Evolutionary conservation across 257 asterid genomes (phyloP).

Genomic region (Solanum peruvianum): DNA sequence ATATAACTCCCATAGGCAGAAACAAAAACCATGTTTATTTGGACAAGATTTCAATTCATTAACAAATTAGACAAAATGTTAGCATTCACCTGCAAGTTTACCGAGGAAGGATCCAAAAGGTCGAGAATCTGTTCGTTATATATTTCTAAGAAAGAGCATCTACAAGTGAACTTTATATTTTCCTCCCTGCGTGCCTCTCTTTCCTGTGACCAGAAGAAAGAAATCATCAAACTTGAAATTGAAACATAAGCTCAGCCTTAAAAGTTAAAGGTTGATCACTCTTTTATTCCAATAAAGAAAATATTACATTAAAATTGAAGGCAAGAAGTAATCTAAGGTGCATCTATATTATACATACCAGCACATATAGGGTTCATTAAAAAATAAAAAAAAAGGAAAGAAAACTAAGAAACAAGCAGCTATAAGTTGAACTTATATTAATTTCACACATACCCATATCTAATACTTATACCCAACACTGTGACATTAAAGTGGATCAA

Average conservation of each 20-base stretch:
- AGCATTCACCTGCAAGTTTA: conserved; percentile 62
- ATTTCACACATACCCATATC: neutral
- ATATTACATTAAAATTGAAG: neutral
- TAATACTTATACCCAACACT: neutral
- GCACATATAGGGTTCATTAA: neutral
- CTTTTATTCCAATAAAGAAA: neutral
- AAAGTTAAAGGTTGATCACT: neutral
- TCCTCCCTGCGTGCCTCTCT: conserved; percentile 91
- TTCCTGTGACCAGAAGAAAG: conserved; percentile 36
- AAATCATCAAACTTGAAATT: neutral
- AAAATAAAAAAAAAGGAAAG: neutral
- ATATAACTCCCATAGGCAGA: neutral
- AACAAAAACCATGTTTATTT: neutral
- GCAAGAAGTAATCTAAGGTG: neutral
- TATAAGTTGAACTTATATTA: neutral
- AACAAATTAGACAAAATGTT: neutral
- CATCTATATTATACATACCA: neutral
- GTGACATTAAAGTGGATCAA: neutral
- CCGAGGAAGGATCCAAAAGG: conserved; percentile 77
- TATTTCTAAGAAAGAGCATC: conserved; percentile 88
- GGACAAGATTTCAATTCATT: neutral
- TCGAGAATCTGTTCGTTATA: conserved; percentile 94
- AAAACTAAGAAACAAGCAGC: neutral
- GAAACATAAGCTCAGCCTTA: neutral
- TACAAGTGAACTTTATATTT: conserved; percentile 64